A percentile compares a stretch with the other conserved stretches of the same genome.
Conservation (phyloP, 2,329 filamentous ascomycete genomes). For the Byssochlamys sp. region DNA sequence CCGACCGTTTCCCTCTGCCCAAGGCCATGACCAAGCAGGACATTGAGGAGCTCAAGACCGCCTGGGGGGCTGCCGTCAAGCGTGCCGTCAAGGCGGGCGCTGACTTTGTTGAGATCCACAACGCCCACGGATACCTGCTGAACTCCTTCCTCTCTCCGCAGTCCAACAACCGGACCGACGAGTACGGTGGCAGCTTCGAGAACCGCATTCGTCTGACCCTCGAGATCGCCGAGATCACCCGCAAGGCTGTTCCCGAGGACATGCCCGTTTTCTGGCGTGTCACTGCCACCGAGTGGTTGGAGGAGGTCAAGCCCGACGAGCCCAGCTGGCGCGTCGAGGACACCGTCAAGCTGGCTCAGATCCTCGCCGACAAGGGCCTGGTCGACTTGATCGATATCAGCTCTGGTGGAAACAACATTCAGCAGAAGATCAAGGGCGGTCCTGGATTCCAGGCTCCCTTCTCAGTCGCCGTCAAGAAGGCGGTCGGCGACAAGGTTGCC, state of each 20-base stretch:
- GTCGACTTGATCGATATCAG: constrained; percentile 79
- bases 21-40: constrained; percentile 60
- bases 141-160: constrained; percentile 60
- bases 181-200: constrained; percentile 44
- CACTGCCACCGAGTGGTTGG: constrained; percentile 67
- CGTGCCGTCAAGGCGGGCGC: constrained; percentile 60
- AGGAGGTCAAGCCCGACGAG: constrained; percentile 44
- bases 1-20: constrained; percentile 51
- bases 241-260: constrained; percentile 52
- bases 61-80: constrained; percentile 50
- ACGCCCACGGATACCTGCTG: constrained; percentile 69
- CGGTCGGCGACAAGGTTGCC: constrained; percentile 59
- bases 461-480: constrained; percentile 61
- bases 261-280: constrained; percentile 68
- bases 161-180: constrained; percentile 57
- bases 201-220: constrained; percentile 60
- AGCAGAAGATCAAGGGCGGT: constrained; percentile 35
- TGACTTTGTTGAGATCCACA: constrained; percentile 72
- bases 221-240: constrained; percentile 55
- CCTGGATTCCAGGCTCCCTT: constrained; percentile 67
- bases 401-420: constrained; percentile 59
- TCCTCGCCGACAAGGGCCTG: constrained; percentile 57
- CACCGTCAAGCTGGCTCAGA: constrained; percentile 52
- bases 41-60: constrained; percentile 55
- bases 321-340: constrained; percentile 61